Base-by-base conservation (phyloP, 225 moss, liverwort and hornwort species). In the Polytrichum commune region DNA sequence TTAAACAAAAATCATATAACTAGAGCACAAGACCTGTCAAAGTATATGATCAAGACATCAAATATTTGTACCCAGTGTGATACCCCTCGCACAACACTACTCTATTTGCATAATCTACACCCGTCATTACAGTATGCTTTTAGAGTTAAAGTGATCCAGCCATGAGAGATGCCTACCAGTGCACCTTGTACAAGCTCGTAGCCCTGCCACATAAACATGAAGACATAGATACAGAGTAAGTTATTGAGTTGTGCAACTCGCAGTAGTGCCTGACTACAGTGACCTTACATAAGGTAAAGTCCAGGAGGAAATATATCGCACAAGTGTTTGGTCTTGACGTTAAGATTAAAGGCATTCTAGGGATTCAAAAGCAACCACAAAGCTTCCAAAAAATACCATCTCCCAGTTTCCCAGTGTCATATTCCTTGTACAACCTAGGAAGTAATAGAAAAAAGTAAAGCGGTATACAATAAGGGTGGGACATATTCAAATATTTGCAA, bases 171-270 rank as follows among this genome's bases (percentile, higher is more conserved):
- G 71, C 79, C 35, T 84, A 89, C 89, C 86, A 89, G 75, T 68
- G 86, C 89, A 66, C 89, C 89, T 89, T 89, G 89, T 30, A 89
- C 75, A 13, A 89, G 84, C 76, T 89, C 89, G 29, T 89, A 89
- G 13, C 69, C 86, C 89, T 89, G 84, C 83, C 46, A 46, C 46
- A 46, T 3, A 46, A 68, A 24, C 24, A 67, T 18, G 20, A 24
- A 58, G 24, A 20, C 58, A 29, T 33, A 18, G 8, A 4, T 30
- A 66, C 20, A 29, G 27, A 66, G 3, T 20, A 29, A 46, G 7
- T 32, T 30, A 22, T 6, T 22, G 19, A 8, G 38, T 13, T 30
- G 32, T n/a, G 66, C 64, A 65, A 16, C 28, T 28, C 9, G 38
- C 38, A 38, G 38, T 13, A 58, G n/a, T 58, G 58, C 23, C n/a